Base-by-base conservation (phyloP, 2,329 filamentous ascomycete species). In the Fulvia fulva region DNA sequence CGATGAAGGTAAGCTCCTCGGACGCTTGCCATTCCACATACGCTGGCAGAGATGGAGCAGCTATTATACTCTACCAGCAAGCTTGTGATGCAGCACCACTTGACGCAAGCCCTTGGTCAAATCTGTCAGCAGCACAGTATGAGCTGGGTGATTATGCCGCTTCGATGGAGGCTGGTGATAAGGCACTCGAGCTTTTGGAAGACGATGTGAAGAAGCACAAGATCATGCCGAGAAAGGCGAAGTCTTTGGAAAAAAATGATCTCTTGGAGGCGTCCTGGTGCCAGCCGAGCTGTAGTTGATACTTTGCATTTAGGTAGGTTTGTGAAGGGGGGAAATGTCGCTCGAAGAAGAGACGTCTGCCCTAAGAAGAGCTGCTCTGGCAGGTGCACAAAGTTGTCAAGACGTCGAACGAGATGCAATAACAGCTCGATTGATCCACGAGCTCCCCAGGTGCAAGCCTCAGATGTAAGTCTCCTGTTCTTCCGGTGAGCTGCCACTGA, bases 61-160 rank as follows among this genome's bases (percentile, higher is more conserved):
- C 64, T n/a, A 51, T 65, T 23, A 21, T 23, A 3, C 50, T 55
- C 16, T 65, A 63, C 34, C 34, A 58, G 22, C 50, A 56, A 51
- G 61, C 63, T 26, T 53, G 50, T 25, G 57, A 62, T 22, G 50
- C 60, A 21, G 53, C 52, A 2, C 63, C 59, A 25, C 19, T 11
- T 7, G 51, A 65, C 8, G 47, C 58, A 45, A 46, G 57, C n/a
- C 63, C 63, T 5, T 51, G 59, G 37, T 58, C 59, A 5, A 66
- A 66, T 46, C 51, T 65, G 5, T 62, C 63, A 8, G 55, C 57
- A 2, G 61, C 53, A 9, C 55, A 56, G 41, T 65, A 58, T 32
- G 63, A 66, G 51, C 43, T 62, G 19, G 58, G 62, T 23, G 49
- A 62, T n/a, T 66, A 63, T 53, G 28, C 45, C 11, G 26, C 53